These are phyloP conservation scores for Cutaneotrichosporon sp. DNA, from an alignment of 1,284 basidiomycete species.

Conservation along the genomic window DNA sequence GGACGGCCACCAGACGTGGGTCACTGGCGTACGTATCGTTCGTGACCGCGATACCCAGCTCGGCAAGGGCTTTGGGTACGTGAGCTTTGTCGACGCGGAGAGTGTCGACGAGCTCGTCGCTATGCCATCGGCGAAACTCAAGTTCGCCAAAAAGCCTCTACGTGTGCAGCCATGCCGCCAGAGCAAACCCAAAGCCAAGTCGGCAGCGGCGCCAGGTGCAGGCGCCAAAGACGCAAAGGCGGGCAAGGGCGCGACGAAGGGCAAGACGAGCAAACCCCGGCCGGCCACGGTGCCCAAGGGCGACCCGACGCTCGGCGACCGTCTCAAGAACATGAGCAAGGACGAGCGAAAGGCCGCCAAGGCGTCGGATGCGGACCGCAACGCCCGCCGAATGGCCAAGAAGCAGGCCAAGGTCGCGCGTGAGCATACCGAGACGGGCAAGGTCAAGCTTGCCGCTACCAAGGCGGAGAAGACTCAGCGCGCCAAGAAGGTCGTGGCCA, in stretches of 20 bases:
- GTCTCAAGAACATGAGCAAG: slow-evolving; percentile 70
- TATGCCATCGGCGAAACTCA: slow-evolving; percentile 65
- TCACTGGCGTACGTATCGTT: slow-evolving; percentile 77
- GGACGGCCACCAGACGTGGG: slow-evolving; percentile 57
- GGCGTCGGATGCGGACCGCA: slow-evolving; percentile 65
- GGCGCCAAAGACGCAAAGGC: neutral
- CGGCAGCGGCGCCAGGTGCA: slow-evolving; percentile 15
- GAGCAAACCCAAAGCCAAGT: slow-evolving; percentile 34
- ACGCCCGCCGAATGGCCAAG: slow-evolving; percentile 78
- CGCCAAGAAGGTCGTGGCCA: slow-evolving; percentile 37
- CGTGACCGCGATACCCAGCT: slow-evolving; percentile 88
- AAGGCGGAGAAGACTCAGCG: slow-evolving; percentile 28
- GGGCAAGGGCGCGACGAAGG: slow-evolving; percentile 2
- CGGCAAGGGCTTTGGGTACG: slow-evolving; percentile 96
- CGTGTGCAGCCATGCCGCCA: slow-evolving; percentile 80
- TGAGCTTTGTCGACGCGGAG: slow-evolving; percentile 75
- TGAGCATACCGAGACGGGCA: slow-evolving; percentile 57
- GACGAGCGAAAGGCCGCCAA: slow-evolving; percentile 79
- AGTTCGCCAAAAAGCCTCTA: slow-evolving; percentile 81
- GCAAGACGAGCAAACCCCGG: slow-evolving; percentile 1
- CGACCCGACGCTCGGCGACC: slow-evolving; percentile 69
- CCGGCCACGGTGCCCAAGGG: slow-evolving; percentile 57
- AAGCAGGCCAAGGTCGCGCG: slow-evolving; percentile 57
- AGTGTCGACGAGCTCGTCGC: slow-evolving; percentile 85
- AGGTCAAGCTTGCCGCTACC: slow-evolving; percentile 32